Conservation (phyloP, 805 yeast species). For the Sungouiozyma ichnusensis region DNA sequence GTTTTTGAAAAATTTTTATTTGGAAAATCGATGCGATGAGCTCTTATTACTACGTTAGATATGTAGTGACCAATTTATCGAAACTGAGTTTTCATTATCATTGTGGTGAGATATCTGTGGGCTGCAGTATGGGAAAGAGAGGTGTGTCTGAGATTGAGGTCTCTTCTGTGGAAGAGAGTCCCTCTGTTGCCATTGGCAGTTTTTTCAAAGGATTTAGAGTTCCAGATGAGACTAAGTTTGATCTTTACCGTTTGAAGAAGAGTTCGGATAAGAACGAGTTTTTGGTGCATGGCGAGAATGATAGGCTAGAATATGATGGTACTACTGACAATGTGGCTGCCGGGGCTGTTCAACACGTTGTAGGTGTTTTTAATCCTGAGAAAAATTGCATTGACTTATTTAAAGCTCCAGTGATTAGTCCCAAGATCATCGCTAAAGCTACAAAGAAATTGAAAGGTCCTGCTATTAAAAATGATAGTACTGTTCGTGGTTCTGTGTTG, state of each 20-base stretch:
- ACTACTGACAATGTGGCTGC: constrained; percentile 29
- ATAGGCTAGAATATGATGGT: constrained; percentile 65
- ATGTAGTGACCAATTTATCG: no score
- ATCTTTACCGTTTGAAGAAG: constrained; percentile 42
- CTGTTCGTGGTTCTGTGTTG: constrained; percentile 41
- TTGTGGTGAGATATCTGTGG: neutral
- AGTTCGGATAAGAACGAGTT: constrained; percentile 27
- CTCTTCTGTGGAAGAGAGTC: constrained; percentile 35
- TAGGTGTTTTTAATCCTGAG: constrained; percentile 71
- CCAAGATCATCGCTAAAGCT: constrained; percentile 53
- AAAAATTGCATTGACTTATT: constrained; percentile 53
- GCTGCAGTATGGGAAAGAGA: constrained; percentile 6
- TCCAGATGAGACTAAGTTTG: constrained; percentile 49
- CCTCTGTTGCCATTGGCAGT: constrained; percentile 50
- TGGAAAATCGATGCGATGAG: neutral
- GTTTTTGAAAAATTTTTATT: no score
- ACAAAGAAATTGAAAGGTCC: constrained; percentile 53
- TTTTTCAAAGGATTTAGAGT: constrained; percentile 69
- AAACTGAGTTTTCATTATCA: neutral
- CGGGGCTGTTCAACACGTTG: constrained; percentile 41
- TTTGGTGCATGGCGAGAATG: constrained; percentile 69
- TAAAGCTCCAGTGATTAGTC: constrained; percentile 51
- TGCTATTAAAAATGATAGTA: constrained; percentile 43
- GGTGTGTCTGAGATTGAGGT: constrained; percentile 13
- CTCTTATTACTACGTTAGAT: neutral